Conservation (phyloP, 148 eudicot species). For the Chenopodium album region DNA sequence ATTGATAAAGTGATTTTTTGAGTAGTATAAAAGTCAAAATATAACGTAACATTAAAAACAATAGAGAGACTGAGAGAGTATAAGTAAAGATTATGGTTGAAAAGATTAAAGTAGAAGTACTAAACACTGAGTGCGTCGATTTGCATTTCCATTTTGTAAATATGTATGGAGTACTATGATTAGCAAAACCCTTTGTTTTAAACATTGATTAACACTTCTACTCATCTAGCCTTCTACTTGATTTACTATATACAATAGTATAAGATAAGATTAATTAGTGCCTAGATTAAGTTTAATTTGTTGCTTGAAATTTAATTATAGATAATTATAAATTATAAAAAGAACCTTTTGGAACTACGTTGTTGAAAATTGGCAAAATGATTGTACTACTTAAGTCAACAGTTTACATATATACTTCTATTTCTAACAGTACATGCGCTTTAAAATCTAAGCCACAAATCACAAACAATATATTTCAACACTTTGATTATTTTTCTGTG, state of each 20-base stretch:
- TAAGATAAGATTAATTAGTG: neutral
- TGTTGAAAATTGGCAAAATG: neutral
- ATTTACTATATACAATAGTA: neutral
- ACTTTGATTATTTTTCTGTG: neutral
- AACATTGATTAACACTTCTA: too few relatives aligned
- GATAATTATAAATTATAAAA: neutral
- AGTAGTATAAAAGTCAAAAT: too few relatives aligned
- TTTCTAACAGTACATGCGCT: neutral
- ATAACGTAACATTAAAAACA: too few relatives aligned
- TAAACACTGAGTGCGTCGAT: neutral
- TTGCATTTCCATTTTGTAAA: neutral
- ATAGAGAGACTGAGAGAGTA: too few relatives aligned
- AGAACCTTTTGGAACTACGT: neutral
- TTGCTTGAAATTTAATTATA: neutral
- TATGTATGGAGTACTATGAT: too few relatives aligned
- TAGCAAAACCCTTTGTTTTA: neutral
- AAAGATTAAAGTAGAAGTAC: too few relatives aligned
- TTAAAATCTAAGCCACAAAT: neutral
- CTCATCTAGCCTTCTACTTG: neutral
- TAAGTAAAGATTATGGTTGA: too few relatives aligned
- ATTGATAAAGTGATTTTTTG: too few relatives aligned
- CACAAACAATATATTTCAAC: neutral
- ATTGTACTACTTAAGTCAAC: neutral
- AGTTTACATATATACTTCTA: neutral
- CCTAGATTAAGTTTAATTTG: neutral